phyloP scores from a whole-genome alignment of 176 grass and related monocot species.

The Miscanthus lutarioriparius region DNA sequence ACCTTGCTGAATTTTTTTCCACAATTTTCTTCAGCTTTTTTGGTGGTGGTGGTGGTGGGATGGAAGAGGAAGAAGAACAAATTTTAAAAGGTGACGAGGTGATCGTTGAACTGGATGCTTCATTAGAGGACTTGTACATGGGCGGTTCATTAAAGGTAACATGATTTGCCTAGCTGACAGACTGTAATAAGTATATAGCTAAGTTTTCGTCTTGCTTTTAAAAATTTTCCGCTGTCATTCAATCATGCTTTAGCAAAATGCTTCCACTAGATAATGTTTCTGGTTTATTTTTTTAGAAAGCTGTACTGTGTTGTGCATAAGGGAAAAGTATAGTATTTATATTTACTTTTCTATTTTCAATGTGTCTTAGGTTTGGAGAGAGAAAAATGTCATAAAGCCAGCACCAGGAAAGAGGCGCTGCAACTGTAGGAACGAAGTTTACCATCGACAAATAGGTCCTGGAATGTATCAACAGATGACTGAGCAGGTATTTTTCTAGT shows the following conservation, averaged over 20 bases:
- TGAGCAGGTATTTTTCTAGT: constrained; percentile 63
- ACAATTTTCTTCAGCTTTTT: constrained; percentile 68
- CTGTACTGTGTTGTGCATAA: not conserved
- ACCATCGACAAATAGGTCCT: constrained; percentile 94
- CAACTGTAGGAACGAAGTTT: constrained; percentile 99
- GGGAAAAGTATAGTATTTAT: not conserved
- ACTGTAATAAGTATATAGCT: constrained; percentile 4
- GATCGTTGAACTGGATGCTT: constrained; percentile 93
- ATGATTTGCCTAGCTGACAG: not conserved
- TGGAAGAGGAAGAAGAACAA: constrained; percentile 84
- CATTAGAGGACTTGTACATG: constrained; percentile 96
- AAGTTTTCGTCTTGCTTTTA: not conserved
- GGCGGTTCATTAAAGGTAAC: constrained; percentile 93
- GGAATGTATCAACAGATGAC: constrained; percentile 99
- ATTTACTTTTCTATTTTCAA: not conserved
- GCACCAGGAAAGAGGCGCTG: constrained; percentile 86
- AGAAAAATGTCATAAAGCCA: constrained; percentile 94
- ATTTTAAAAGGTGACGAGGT: constrained; percentile 96
- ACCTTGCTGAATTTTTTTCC: not conserved
- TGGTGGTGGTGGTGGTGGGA: constrained; percentile 69
- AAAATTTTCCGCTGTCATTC: not conserved
- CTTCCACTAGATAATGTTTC: not conserved
- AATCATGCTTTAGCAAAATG: not conserved
- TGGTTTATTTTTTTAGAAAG: not conserved
- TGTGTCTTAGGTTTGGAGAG: constrained; percentile 80